Conservation (phyloP, 768 basidiomycete genomes). For the Coprinellus micaceus region DNA sequence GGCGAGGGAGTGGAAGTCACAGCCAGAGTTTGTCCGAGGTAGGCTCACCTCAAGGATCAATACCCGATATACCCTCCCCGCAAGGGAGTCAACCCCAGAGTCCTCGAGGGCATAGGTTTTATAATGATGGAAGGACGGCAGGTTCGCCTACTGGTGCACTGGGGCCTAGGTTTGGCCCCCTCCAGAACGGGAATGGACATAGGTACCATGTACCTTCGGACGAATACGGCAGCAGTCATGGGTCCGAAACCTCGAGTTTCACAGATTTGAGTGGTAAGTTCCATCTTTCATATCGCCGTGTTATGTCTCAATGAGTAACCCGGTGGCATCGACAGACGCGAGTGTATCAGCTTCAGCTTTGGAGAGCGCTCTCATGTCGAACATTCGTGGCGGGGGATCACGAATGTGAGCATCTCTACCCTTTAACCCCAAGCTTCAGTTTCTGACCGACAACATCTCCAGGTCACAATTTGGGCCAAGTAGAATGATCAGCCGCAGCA, state of each 20-base stretch:
- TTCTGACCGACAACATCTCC: not conserved
- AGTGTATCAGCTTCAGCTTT: slow-evolving; percentile 76
- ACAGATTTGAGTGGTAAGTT: slow-evolving; percentile 80
- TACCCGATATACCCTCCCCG: slow-evolving; percentile 77
- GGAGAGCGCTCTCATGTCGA: slow-evolving; percentile 77
- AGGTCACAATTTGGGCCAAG: slow-evolving; percentile 11
- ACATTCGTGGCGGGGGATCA: slow-evolving; percentile 63
- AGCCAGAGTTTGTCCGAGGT: slow-evolving; percentile 69
- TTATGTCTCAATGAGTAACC: too few relatives aligned
- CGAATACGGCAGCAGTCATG: slow-evolving; percentile 60
- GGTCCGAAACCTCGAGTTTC: slow-evolving; percentile 77
- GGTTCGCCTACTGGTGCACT: too few relatives aligned
- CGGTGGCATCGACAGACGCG: too few relatives aligned
- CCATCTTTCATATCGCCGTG: not conserved
- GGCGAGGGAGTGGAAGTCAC: slow-evolving; percentile 48
- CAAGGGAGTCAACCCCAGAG: slow-evolving; percentile 51
- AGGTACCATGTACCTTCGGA: slow-evolving; percentile 44
- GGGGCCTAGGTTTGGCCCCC: too few relatives aligned
- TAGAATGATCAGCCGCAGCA: slow-evolving; percentile 3
- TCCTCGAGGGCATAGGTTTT: slow-evolving; percentile 40
- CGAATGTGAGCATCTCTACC: slow-evolving; percentile 56
- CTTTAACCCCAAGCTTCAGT: not conserved
- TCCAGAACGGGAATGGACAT: slow-evolving; percentile 50
- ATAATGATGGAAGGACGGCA: not conserved
- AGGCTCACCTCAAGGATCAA: slow-evolving; percentile 72